phyloP scores from a whole-genome alignment of 257 asterid species.

The Schizonepeta tenuifolia region DNA sequence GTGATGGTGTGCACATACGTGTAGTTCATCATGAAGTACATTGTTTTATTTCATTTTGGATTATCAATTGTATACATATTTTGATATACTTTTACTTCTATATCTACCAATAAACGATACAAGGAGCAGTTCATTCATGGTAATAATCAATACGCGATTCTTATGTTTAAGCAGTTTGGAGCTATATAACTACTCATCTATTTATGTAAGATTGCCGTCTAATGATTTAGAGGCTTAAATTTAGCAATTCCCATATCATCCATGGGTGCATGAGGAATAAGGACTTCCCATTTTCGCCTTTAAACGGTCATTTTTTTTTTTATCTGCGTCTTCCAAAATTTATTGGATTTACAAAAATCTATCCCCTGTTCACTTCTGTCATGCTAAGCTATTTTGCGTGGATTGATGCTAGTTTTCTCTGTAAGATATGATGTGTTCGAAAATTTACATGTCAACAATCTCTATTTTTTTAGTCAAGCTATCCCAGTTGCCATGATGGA shows the following conservation, averaged over 20 bases:
- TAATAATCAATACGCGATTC: neutral
- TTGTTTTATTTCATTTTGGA: no score
- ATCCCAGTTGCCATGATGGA: conserved; percentile 40
- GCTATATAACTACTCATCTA: no score
- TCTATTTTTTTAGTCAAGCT: conserved; percentile 21
- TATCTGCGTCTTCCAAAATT: neutral
- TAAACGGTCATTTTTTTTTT: neutral
- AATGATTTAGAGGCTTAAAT: conserved; percentile 4
- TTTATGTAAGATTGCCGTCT: no score
- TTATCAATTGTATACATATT: no score
- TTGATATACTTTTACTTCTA: no score
- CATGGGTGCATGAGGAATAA: neutral
- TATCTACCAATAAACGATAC: no score
- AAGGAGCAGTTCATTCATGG: neutral
- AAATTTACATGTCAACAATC: neutral
- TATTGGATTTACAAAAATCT: neutral
- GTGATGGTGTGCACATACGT: neutral
- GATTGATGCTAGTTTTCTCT: conserved; percentile 10
- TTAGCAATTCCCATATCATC: neutral
- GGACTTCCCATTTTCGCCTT: neutral
- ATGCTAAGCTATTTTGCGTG: no score
- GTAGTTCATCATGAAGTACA: no score
- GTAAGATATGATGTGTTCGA: neutral
- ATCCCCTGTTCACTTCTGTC: no score
- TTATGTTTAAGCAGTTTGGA: no score